Percentiles rank a stretch among this genome's conserved stretches.
Evolutionary conservation across 2,329 filamentous ascomycete genomes (phyloP).

Genomic region (Aspergillus brasiliensis): DNA sequence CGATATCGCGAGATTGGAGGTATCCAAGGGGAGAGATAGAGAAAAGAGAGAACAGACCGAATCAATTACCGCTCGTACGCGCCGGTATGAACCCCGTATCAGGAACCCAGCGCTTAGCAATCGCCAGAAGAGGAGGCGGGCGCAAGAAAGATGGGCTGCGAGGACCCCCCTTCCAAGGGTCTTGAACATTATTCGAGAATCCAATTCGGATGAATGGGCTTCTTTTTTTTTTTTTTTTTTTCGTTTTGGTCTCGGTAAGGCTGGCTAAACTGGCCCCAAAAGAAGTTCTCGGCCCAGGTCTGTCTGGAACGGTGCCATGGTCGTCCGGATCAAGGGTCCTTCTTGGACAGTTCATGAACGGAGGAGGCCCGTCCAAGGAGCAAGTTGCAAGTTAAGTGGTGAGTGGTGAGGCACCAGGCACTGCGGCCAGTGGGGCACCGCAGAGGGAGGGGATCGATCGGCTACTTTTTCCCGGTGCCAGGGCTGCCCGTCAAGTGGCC

Average conservation of each 20-base stretch:
- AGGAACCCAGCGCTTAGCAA: constrained; percentile 20
- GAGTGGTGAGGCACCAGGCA: constrained; percentile 13
- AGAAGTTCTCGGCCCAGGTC: constrained; percentile 4
- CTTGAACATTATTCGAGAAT: not conserved
- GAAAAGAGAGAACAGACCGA: not conserved
- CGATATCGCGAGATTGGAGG: not conserved
- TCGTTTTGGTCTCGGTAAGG: not conserved
- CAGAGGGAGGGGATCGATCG: not conserved
- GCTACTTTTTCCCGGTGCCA: constrained; percentile 9
- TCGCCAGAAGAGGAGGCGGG: not conserved
- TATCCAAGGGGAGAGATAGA: not conserved
- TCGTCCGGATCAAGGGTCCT: constrained; percentile 3
- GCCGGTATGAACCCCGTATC: constrained; percentile 18
- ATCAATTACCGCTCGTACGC: constrained; percentile 9
- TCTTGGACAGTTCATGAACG: constrained; percentile 3
- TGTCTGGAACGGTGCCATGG: not conserved
- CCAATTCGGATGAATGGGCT: constrained; percentile 1
- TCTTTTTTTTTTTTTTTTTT: not conserved
- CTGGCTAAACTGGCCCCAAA: not conserved
- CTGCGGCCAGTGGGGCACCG: constrained; percentile 7
- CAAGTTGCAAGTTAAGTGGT: too few species aligned
- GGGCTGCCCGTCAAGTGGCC: not conserved
- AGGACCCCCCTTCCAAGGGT: not conserved
- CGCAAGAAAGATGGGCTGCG: not conserved
- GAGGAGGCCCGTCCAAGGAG: not conserved